These are phyloP conservation scores for Naganishia onofrii DNA, from an alignment of 768 basidiomycete species.

Conservation along the genomic window DNA sequence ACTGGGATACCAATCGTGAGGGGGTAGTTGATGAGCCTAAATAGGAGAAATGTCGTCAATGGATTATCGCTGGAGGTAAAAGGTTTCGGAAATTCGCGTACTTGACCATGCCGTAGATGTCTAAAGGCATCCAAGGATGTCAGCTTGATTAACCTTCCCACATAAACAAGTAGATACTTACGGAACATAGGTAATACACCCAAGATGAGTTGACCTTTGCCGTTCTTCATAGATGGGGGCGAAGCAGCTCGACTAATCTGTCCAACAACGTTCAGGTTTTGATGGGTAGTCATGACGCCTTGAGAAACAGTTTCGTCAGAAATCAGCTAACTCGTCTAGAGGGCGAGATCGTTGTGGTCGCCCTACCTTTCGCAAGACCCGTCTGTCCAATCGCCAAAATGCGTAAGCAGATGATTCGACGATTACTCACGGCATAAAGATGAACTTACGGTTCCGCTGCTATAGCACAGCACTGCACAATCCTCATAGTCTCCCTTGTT, in stretches of 20 bases:
- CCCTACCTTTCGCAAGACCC: constrained; percentile 46
- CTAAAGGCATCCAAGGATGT: background rate
- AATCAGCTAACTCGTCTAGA: background rate
- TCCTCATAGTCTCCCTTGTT: constrained; percentile 37
- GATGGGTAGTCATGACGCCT: constrained; percentile 53
- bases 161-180: background rate
- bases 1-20: constrained; percentile 46
- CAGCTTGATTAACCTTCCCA: background rate
- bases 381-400: constrained; percentile 30
- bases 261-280: constrained; percentile 57
- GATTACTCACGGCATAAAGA: too few species aligned
- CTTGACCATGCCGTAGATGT: constrained; percentile 32
- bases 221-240: background rate
- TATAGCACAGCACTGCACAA: constrained; percentile 51
- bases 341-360: background rate
- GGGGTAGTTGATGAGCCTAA: constrained; percentile 42
- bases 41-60: background rate
- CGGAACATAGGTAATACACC: constrained; percentile 63
- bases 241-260: constrained; percentile 18
- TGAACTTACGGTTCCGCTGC: constrained; percentile 45
- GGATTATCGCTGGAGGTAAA: background rate
- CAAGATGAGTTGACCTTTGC: constrained; percentile 59
- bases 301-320: background rate
- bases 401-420: background rate
- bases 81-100: background rate